phyloP scores from a whole-genome alignment of 2,329 filamentous ascomycete genomes.

The Alternaria sp. region DNA sequence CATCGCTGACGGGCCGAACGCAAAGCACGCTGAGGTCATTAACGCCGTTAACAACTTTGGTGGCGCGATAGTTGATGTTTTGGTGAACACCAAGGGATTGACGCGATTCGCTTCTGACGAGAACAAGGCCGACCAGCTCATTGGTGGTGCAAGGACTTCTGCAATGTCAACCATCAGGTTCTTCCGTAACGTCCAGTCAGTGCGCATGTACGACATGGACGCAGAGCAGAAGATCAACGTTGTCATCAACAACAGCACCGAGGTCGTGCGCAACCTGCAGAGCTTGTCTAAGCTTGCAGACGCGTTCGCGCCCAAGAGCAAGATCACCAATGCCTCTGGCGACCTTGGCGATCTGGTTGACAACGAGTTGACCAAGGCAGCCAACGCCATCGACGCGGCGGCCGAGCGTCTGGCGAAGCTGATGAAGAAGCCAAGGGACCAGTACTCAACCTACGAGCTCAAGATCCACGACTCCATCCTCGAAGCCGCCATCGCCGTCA shows the following conservation, averaged over 20 bases:
- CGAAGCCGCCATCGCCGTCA: conserved; percentile 90
- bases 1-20: conserved; percentile 94
- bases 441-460: conserved; percentile 94
- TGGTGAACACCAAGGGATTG: conserved; percentile 95
- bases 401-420: conserved; percentile 88
- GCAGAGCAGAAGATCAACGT: conserved; percentile 93
- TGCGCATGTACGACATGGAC: conserved; percentile 89
- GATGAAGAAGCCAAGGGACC: conserved; percentile 94
- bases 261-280: conserved; percentile 93
- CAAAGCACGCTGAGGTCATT: conserved; percentile 88
- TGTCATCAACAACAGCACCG: conserved; percentile 95
- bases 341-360: conserved; percentile 95
- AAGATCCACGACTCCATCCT: conserved; percentile 96
- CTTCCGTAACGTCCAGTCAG: conserved; percentile 93
- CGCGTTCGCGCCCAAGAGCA: conserved; percentile 87
- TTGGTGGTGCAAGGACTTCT: conserved; percentile 82
- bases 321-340: conserved; percentile 78
- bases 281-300: conserved; percentile 93
- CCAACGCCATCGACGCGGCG: conserved; percentile 92
- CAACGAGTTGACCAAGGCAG: conserved; percentile 88
- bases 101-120: conserved; percentile 93
- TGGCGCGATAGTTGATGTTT: conserved; percentile 89
- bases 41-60: conserved; percentile 90
- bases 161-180: conserved; percentile 90
- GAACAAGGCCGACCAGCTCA: conserved; percentile 87